Percentiles rank a stretch among this genome's conserved stretches.
Conservation (phyloP, 163 green algal genomes). For the Chloromonas sp. region DNA sequence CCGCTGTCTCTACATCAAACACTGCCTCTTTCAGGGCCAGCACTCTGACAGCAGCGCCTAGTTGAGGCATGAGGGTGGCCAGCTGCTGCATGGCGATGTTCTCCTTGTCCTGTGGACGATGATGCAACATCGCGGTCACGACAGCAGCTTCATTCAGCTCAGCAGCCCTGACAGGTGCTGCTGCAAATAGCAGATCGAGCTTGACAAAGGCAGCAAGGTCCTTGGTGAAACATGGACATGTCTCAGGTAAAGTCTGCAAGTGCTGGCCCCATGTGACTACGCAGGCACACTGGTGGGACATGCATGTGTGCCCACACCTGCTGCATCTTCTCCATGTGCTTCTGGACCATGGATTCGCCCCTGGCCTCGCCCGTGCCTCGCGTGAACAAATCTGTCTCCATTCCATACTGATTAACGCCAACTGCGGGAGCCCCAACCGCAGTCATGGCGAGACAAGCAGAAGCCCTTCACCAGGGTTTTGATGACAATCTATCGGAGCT, state of each 20-base stretch:
- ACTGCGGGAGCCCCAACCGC: not conserved
- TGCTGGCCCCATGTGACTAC: too few species aligned
- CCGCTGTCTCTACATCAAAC: constrained; percentile 62
- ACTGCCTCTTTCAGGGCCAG: constrained; percentile 57
- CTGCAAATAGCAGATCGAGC: not conserved
- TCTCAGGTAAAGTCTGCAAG: not conserved
- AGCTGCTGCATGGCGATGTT: constrained; percentile 48
- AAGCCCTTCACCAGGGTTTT: too few species aligned
- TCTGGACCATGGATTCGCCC: constrained; percentile 48
- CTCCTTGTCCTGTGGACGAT: constrained; percentile 42
- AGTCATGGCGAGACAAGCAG: too few species aligned
- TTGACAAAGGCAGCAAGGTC: not conserved
- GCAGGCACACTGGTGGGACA: not conserved
- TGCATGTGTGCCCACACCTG: constrained; percentile 8
- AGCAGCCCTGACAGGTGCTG: not conserved
- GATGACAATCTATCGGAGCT: too few species aligned
- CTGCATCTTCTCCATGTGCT: constrained; percentile 62
- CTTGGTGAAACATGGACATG: not conserved
- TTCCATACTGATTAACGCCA: constrained; percentile 17
- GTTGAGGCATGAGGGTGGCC: constrained; percentile 42
- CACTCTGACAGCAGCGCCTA: constrained; percentile 38
- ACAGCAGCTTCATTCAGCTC: not conserved
- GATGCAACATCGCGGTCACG: not conserved
- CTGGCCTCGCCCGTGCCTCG: constrained; percentile 25
- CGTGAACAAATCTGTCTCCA: constrained; percentile 33